phyloP scores from a whole-genome alignment of 1,284 basidiomycete species.

The Microbotryomycetes sp. region DNA sequence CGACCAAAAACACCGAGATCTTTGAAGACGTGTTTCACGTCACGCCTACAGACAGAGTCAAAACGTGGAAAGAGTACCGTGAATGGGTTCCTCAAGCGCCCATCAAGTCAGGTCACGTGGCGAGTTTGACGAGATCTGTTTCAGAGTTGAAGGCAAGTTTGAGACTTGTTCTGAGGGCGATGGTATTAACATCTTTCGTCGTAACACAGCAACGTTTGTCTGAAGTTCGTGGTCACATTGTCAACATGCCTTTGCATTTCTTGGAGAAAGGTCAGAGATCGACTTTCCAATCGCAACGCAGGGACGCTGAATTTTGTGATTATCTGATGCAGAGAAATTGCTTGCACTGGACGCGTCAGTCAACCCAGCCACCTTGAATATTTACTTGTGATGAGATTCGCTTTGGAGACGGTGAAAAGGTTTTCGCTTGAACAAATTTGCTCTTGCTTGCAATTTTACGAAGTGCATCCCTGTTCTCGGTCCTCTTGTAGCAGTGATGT shows the following conservation, averaged over 20 bases:
- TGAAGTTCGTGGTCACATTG: slow-evolving; percentile 53
- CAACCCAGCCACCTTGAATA: slow-evolving; percentile 19
- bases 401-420: too few relatives aligned
- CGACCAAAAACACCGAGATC: slow-evolving; percentile 67
- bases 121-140: slow-evolving; percentile 35
- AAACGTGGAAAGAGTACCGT: slow-evolving; percentile 55
- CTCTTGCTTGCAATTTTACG: too few relatives aligned
- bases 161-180: slow-evolving; percentile 53
- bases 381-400: background rate
- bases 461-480: too few relatives aligned
- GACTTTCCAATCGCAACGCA: background rate
- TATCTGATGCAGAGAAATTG: slow-evolving; percentile 3
- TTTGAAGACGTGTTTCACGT: slow-evolving; percentile 76
- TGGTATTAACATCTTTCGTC: slow-evolving; percentile 54
- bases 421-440: too few relatives aligned
- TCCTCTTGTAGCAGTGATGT: too few relatives aligned
- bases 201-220: slow-evolving; percentile 65
- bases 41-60: slow-evolving; percentile 72
- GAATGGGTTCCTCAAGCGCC: slow-evolving; percentile 13
- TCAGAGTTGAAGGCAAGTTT: slow-evolving; percentile 31
- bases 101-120: slow-evolving; percentile 74
- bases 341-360: slow-evolving; percentile 18
- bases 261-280: slow-evolving; percentile 11
- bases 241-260: slow-evolving; percentile 45
- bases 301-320: background rate